Base-by-base conservation (phyloP, 768 basidiomycete genomes). In the Tulasnella sp. region DNA sequence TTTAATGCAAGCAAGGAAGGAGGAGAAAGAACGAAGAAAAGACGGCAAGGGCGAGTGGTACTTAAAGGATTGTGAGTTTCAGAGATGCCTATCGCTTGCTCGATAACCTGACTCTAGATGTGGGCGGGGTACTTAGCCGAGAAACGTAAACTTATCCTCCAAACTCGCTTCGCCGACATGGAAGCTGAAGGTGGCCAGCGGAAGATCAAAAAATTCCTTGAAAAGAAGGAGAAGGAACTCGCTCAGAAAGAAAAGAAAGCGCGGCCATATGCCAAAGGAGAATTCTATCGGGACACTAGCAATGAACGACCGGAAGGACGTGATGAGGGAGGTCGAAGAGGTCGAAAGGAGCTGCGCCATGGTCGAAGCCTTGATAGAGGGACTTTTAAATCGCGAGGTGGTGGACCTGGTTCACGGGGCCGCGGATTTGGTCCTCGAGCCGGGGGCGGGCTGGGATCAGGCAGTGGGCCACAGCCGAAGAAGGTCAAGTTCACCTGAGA, bases 211-310 rank as follows among this genome's bases (percentile, higher is more conserved):
- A 96, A 93, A 85, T 94, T 91, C 7, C 91, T 97, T 39, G 94
- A 94, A 82, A 97, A 94, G 89, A 96, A 91, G 85, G 91, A 94
- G 85, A 94, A 90, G 85, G 97, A 96, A 87, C 87, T 92, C 27
- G 89, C 89, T 75, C 94, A 95, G 85, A 96, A 93, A 85, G 96
- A 97, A 87, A 97, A 97, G 86, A 93, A 90, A 83, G 91, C 89
- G 79, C 87, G 95, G 76, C 96, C 96, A 18, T 92, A 91, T 84
- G 83, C 87, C 18, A 80, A 76, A 73, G 83, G 83, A 9, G 68
- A 82, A 38, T 81, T 75, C 31, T 76, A 68, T 10, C 71, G 72
- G 56, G 80, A 68, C 38, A 81, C 16, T 16, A 34, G 31, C 5
- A 52, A 34, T 38, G 62, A 40, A 24, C 5, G n/a, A 4, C 12